Evolutionary conservation across 2,329 filamentous ascomycete species (phyloP), one percentile per base, ranked within the genome.

Genomic region (Orbilia brochopaga): DNA sequence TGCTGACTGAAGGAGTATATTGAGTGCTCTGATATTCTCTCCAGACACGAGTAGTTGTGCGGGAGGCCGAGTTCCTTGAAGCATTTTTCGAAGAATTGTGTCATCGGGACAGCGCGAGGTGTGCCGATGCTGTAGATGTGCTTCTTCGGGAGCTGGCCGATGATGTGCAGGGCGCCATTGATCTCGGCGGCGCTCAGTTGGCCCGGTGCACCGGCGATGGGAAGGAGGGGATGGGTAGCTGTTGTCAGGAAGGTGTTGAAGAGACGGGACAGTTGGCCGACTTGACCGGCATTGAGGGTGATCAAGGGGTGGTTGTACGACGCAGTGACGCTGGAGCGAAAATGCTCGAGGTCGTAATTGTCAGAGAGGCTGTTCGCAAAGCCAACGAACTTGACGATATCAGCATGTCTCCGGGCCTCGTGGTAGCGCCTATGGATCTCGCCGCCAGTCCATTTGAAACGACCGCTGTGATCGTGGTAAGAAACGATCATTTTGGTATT

Each of bases 351-450:
- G 80, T 95, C 90, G 78, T 95, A 94, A 79, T 95, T 94, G 76
- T 92, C 90, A 77, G 92, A 90, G 78, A 90, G 87, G 44, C 89
- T 88, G 77, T 87, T 88, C 77, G 91, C 90, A 77, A 92, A 88
- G 32, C 89, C 87, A 76, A 94, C 94, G 90, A 95, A 94, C 81
- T 94, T 95, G 77, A 95, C 88, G 65, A 95, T 90, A 78, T 95
- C 90, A 52, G 89, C 89, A 75, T 92, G 91, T 67, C 86, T 85
- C 52, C 85, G 85, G 7, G 89, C 90, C 75, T 88, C 85, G 69
- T 86, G 82, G 75, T 92, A 95, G 2, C 93, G 84, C 10, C 85
- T 82, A 76, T 90, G 86, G 0, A 90, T 90, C 75, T 89, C 85
- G 5, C 85, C 80, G 0, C 90, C 90, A 0, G 89, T 88, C 91